phyloP scores from a whole-genome alignment of 108 stramenopile genomes.

The Cyclostephanos invisitatus region DNA sequence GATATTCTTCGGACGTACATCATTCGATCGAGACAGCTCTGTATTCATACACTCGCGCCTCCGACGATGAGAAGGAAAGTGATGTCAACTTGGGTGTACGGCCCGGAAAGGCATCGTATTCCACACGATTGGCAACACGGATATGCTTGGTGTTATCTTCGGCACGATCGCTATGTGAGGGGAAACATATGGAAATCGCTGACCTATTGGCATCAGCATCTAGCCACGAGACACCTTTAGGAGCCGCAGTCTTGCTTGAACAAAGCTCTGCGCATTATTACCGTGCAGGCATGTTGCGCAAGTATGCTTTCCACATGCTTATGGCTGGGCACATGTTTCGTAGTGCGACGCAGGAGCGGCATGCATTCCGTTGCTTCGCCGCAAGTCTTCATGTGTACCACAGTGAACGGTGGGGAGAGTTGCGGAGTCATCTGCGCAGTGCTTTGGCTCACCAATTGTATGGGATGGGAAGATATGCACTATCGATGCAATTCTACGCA shows the following conservation, averaged over 20 bases:
- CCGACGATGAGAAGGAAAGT: constrained; percentile 63
- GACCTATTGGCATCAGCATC: constrained; percentile 84
- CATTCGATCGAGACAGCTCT: constrained; percentile 72
- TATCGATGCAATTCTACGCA: constrained; percentile 73
- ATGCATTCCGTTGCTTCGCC: constrained; percentile 87
- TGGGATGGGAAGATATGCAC: constrained; percentile 73
- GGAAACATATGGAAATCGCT: constrained; percentile 78
- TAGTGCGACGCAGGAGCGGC: constrained; percentile 77
- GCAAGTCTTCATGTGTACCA: constrained; percentile 80
- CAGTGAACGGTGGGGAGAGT: constrained; percentile 72
- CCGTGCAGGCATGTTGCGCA: constrained; percentile 70
- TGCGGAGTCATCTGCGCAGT: constrained; percentile 76
- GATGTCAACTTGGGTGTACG: constrained; percentile 46
- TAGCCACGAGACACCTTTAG: constrained; percentile 81
- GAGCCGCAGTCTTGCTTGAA: constrained; percentile 84
- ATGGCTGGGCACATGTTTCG: constrained; percentile 93
- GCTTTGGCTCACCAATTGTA: constrained; percentile 85
- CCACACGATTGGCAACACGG: constrained; percentile 77
- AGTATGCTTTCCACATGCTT: constrained; percentile 91
- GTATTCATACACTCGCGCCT: constrained; percentile 72
- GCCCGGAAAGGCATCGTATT: constrained; percentile 54
- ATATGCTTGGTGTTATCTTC: constrained; percentile 70
- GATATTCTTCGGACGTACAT: constrained; percentile 35
- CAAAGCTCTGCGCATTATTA: constrained; percentile 80
- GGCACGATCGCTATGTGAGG: constrained; percentile 45